Conservation (phyloP, 1,284 basidiomycete genomes). For the Cutaneotrichosporon mucoides region DNA sequence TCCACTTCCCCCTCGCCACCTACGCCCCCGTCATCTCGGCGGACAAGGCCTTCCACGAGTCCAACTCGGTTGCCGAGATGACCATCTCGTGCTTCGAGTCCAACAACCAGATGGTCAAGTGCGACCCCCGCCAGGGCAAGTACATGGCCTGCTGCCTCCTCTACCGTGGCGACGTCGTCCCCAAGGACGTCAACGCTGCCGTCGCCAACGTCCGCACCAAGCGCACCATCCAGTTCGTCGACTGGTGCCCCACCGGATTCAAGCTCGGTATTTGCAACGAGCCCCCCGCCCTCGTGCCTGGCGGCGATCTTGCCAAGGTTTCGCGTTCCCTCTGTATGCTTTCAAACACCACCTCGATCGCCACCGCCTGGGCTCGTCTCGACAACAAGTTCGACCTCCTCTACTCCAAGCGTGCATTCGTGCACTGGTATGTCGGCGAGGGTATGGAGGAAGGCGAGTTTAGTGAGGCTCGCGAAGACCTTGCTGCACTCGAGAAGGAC, state of each 20-base stretch:
- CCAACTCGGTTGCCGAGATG: conserved; percentile 98
- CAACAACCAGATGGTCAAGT: conserved; percentile 99
- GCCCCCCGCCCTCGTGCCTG: conserved; percentile 82
- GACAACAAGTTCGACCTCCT: conserved; percentile 99
- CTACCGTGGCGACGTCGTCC: conserved; percentile 95
- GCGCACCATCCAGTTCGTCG: conserved; percentile 87
- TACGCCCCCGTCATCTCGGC: conserved; percentile 90
- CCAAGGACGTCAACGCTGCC: conserved; percentile 93
- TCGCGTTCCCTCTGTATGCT: conserved; percentile 96
- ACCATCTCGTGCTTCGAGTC: conserved; percentile 97
- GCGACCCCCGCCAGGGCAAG: conserved; percentile 92
- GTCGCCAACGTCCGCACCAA: conserved; percentile 95
- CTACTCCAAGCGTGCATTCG: conserved; percentile 87
- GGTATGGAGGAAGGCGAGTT: conserved; percentile 93
- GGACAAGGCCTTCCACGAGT: conserved; percentile 77
- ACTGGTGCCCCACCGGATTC: conserved; percentile 99
- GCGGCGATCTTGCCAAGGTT: conserved; percentile 91
- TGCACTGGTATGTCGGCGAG: conserved; percentile 90
- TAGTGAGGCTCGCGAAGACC: conserved; percentile 94
- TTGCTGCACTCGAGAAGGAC: conserved; percentile 94
- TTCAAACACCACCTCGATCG: conserved; percentile 65
- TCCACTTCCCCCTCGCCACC: conserved; percentile 96
- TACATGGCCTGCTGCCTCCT: conserved; percentile 91
- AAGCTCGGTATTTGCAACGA: conserved; percentile 97
- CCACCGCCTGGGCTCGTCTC: conserved; percentile 88